Evolutionary conservation across 176 grass and related monocot species (phyloP).

Genomic region (Stipa capillata): DNA sequence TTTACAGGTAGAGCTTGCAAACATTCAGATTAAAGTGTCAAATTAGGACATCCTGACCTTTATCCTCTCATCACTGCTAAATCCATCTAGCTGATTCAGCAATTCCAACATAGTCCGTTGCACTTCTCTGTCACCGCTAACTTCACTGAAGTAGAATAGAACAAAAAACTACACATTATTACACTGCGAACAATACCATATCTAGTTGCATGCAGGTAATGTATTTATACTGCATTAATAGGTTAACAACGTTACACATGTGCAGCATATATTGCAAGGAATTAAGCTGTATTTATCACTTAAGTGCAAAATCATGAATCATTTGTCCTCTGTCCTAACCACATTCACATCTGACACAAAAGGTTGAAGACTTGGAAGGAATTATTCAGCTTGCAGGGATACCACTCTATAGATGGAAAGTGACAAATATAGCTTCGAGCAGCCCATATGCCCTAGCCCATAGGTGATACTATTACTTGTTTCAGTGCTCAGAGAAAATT

Average conservation of each 20-base stretch:
- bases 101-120: constrained; percentile 79
- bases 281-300: not conserved
- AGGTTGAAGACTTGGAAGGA: too few relatives aligned
- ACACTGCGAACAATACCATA: not conserved
- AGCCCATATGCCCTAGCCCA: not conserved
- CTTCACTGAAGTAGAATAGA: constrained; percentile 45
- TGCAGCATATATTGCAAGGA: not conserved
- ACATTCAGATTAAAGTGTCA: not conserved
- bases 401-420: not conserved
- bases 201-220: not conserved
- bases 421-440: not conserved
- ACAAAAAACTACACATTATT: not conserved
- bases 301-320: not conserved
- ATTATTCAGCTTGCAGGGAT: not conserved
- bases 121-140: constrained; percentile 75
- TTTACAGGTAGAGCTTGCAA: not conserved
- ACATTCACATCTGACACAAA: not conserved
- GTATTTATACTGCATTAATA: not conserved
- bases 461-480: not conserved
- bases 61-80: constrained; percentile 76
- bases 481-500: not conserved
- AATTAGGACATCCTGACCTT: constrained; percentile 39
- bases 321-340: not conserved
- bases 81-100: constrained; percentile 80
- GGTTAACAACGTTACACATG: not conserved